Percentiles rank a stretch among this genome's conserved stretches.
Conservation (phyloP, 345 rosid species). For the Eucalyptus curtisii region DNA sequence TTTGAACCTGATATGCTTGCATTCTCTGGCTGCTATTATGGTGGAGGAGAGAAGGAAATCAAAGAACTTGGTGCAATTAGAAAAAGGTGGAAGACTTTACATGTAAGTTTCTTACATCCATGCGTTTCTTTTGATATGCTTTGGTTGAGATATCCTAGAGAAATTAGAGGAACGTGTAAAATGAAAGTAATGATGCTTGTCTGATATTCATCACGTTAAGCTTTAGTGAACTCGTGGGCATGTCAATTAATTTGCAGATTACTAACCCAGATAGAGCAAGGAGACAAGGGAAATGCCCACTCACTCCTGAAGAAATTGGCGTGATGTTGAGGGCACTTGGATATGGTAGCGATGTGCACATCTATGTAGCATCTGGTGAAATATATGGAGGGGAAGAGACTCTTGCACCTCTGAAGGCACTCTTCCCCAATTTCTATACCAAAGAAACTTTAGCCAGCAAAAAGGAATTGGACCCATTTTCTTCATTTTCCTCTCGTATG, state of each 20-base stretch:
- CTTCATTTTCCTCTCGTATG: constrained; percentile 90
- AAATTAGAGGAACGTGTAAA: neutral
- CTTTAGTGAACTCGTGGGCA: neutral
- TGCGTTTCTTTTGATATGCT: neutral
- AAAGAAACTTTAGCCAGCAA: constrained; percentile 79
- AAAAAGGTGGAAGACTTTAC: constrained; percentile 96
- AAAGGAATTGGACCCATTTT: constrained; percentile 63
- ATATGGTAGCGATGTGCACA: constrained; percentile 79
- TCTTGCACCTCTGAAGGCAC: constrained; percentile 66
- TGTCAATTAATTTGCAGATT: constrained; percentile 28
- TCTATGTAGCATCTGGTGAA: constrained; percentile 98
- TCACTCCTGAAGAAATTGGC: constrained; percentile 94
- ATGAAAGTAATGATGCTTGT: neutral
- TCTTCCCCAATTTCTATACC: constrained; percentile 80
- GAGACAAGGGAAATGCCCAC: constrained; percentile 97
- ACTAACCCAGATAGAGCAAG: constrained; percentile 82
- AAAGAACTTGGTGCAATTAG: constrained; percentile 74
- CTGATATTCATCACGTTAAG: neutral
- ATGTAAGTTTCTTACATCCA: constrained; percentile 34
- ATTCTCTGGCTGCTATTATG: constrained; percentile 97
- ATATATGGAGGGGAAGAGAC: constrained; percentile 85
- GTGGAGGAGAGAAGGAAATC: constrained; percentile 92
- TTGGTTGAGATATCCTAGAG: neutral
- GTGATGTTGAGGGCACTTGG: constrained; percentile 95
- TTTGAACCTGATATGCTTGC: constrained; percentile 99